Percentiles rank a stretch among this genome's conserved stretches.
phyloP scores from a whole-genome alignment of 805 yeast genomes.

The Grigorovia jiainica region DNA sequence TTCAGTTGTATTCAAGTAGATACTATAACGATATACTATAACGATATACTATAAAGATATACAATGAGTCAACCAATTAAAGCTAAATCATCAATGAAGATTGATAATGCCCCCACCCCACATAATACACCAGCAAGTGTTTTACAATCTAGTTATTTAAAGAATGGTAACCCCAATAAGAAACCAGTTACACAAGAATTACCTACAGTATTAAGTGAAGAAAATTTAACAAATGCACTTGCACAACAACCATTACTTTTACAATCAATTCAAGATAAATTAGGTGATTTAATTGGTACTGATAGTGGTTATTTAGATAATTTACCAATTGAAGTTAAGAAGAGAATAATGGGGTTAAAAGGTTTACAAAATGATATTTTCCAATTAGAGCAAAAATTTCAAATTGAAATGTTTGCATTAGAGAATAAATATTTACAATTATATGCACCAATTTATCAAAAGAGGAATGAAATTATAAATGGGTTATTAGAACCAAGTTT shows the following conservation, averaged over 20 bases:
- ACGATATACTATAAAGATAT: background rate
- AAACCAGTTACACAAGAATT: slow-evolving; percentile 17
- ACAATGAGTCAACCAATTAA: slow-evolving; percentile 83
- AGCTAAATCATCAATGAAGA: slow-evolving; percentile 49
- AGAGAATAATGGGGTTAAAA: slow-evolving; percentile 75
- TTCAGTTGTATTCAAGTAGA: too few relatives aligned
- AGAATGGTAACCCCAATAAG: slow-evolving; percentile 44
- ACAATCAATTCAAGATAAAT: slow-evolving; percentile 82
- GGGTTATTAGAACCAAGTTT: slow-evolving; percentile 72
- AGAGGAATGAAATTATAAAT: slow-evolving; percentile 59
- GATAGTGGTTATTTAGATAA: slow-evolving; percentile 78
- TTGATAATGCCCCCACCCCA: slow-evolving; percentile 93
- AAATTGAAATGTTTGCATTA: slow-evolving; percentile 74
- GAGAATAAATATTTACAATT: slow-evolving; percentile 68
- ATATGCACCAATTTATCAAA: slow-evolving; percentile 67
- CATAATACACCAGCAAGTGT: slow-evolving; percentile 95
- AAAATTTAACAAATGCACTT: slow-evolving; percentile 39
- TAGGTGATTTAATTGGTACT: slow-evolving; percentile 75
- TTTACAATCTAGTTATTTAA: slow-evolving; percentile 55
- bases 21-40: background rate
- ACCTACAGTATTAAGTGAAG: slow-evolving; percentile 68
- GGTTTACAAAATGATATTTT: slow-evolving; percentile 70
- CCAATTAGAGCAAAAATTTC: slow-evolving; percentile 83
- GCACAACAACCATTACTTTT: slow-evolving; percentile 61
- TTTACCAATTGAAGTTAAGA: slow-evolving; percentile 63